Conservation (phyloP, 345 rosid genomes). For the Populus deltoides region DNA sequence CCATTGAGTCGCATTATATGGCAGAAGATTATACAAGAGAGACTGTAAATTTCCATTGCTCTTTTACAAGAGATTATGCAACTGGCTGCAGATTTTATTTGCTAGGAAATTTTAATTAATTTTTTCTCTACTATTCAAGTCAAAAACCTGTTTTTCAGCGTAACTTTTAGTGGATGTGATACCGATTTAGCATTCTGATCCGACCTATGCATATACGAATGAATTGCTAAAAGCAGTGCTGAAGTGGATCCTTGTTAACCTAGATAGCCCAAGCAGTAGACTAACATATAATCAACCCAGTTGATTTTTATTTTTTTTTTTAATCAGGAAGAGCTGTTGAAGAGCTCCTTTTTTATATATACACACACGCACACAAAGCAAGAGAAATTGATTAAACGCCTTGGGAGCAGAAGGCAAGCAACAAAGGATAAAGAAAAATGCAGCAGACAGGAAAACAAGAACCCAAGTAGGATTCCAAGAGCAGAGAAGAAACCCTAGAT, state of each 20-base stretch:
- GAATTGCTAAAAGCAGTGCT: not conserved
- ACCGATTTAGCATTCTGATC: not conserved
- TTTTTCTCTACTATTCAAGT: constrained; percentile 8
- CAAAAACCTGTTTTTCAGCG: constrained; percentile 4
- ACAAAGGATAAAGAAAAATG: too few relatives aligned
- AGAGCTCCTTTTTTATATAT: too few relatives aligned
- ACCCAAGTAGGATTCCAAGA: too few relatives aligned
- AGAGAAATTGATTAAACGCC: too few relatives aligned
- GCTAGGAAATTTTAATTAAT: not conserved
- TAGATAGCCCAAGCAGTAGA: not conserved
- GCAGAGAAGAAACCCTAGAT: too few relatives aligned
- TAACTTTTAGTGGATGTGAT: not conserved
- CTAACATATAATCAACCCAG: not conserved
- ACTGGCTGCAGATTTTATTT: not conserved
- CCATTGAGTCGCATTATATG: constrained; percentile 5
- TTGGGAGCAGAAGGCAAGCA: too few relatives aligned
- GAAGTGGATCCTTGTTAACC: not conserved
- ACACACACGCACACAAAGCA: too few relatives aligned
- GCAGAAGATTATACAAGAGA: not conserved
- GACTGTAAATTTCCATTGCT: constrained; percentile 5
- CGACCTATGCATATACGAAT: not conserved
- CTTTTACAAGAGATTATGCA: constrained; percentile 3
- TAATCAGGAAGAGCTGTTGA: too few relatives aligned
- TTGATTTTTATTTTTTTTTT: too few relatives aligned
- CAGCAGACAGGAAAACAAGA: too few relatives aligned